phyloP scores from a whole-genome alignment of 768 basidiomycete species.

The Phlebiopsis gigantea region DNA sequence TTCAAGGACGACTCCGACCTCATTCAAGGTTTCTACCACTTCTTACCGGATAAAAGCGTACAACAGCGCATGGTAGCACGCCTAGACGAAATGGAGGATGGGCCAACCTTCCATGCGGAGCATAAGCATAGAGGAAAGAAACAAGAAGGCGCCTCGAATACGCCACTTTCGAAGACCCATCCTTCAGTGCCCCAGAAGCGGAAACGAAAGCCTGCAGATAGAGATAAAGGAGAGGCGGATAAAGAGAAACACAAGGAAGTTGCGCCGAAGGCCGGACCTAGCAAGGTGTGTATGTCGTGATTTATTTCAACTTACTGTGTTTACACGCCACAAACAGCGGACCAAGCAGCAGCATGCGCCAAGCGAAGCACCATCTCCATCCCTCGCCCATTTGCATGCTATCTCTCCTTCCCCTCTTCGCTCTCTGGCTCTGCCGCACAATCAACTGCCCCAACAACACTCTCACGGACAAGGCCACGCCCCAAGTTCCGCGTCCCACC shows the following conservation, averaged over 20 bases:
- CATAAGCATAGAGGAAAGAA: conserved; percentile 24
- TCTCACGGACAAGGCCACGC: conserved; percentile 5
- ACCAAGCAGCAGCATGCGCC: conserved; percentile 21
- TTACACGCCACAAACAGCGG: conserved; percentile 16
- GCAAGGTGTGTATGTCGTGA: conserved; percentile 19
- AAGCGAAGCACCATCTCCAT: conserved; percentile 22
- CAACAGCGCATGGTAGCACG: conserved; percentile 20
- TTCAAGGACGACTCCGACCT: conserved; percentile 77
- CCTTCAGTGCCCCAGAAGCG: conserved; percentile 56
- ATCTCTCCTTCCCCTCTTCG: conserved; percentile 25
- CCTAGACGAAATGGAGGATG: conserved; percentile 19
- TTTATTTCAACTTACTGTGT: not conserved
- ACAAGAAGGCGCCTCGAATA: conserved; percentile 29
- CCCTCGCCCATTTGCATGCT: conserved; percentile 23
- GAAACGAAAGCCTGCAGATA: conserved; percentile 58
- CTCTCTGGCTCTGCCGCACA: conserved; percentile 12
- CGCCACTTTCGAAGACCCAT: conserved; percentile 28
- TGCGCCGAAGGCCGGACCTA: conserved; percentile 17
- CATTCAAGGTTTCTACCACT: conserved; percentile 66
- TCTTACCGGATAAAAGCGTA: conserved; percentile 48
- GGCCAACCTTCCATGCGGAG: conserved; percentile 14
- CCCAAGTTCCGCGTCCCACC: conserved; percentile 8
- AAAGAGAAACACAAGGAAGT: conserved; percentile 16
- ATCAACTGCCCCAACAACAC: conserved; percentile 1
- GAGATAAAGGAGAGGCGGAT: conserved; percentile 22